phyloP scores from a whole-genome alignment of 768 basidiomycete genomes.

The Suillus cothurnatus region DNA sequence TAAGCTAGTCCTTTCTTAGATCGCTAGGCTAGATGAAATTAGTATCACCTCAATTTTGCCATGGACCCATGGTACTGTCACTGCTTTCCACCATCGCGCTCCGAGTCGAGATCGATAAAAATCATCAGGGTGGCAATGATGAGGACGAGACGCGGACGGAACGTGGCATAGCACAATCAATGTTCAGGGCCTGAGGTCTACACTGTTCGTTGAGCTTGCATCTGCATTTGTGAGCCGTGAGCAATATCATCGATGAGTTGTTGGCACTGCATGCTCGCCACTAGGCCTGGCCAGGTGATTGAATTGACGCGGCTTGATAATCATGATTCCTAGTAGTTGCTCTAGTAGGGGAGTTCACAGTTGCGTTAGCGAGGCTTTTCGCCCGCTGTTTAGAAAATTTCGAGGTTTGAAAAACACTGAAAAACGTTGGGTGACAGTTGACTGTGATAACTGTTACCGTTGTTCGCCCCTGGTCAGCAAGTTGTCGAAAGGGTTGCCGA shows the following conservation, averaged over 20 bases:
- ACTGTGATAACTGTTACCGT: no score
- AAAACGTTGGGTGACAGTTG: no score
- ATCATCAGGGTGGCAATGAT: not conserved
- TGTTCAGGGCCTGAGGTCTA: not conserved
- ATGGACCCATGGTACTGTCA: slow-evolving; percentile 4
- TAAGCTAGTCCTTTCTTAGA: not conserved
- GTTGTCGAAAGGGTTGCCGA: no score
- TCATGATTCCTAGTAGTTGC: no score
- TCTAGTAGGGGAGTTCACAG: no score
- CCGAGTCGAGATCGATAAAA: not conserved
- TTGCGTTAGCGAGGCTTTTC: no score
- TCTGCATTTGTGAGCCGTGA: not conserved
- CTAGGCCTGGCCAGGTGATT: no score
- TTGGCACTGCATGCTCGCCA: not conserved
- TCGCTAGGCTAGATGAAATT: not conserved
- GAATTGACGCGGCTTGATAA: no score
- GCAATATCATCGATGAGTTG: not conserved
- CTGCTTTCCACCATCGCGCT: not conserved
- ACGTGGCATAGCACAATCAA: not conserved
- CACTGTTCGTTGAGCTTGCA: not conserved
- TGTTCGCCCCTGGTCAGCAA: no score
- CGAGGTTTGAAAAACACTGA: no score
- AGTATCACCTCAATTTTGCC: slow-evolving; percentile 8
- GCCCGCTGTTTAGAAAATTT: no score
- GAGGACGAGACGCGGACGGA: not conserved